Conservation (phyloP, 202 grass and related monocot species). For the Schoenoplectus tabernaemontani region DNA sequence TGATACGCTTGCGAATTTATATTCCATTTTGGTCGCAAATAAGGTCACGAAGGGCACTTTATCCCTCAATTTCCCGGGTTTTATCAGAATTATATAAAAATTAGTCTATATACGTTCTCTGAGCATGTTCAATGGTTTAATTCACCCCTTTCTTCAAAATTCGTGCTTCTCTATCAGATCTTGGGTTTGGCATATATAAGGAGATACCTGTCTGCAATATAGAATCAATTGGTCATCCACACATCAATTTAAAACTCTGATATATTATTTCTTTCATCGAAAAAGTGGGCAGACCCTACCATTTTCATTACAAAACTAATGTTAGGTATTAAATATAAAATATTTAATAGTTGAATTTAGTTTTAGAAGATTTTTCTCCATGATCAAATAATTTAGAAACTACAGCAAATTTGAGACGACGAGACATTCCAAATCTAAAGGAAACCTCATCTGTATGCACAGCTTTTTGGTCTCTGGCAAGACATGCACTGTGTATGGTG, state of each 20-base stretch:
- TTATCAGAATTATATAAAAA: no score
- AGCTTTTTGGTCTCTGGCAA: background rate
- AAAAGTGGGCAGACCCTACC: no score
- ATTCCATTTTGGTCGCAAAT: background rate
- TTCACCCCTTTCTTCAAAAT: background rate
- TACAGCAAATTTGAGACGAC: background rate
- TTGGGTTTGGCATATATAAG: background rate
- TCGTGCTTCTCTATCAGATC: background rate
- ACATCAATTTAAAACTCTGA: background rate
- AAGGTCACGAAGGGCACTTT: background rate
- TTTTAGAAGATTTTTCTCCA: background rate
- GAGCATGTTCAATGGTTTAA: background rate
- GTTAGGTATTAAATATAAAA: no score
- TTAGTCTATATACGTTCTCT: no score
- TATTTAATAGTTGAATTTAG: background rate
- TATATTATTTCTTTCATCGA: no score
- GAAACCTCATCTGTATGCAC: background rate
- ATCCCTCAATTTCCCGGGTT: no score
- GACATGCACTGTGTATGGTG: no score
- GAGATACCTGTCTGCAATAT: no score
- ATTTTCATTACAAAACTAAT: no score
- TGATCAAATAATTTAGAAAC: background rate
- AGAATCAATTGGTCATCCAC: background rate
- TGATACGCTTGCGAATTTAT: background rate
- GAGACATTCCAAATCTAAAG: no score